Percentiles rank a stretch among this genome's conserved stretches.
phyloP scores from a whole-genome alignment of 306 rosid genomes.

The Ochetophila trinervis region DNA sequence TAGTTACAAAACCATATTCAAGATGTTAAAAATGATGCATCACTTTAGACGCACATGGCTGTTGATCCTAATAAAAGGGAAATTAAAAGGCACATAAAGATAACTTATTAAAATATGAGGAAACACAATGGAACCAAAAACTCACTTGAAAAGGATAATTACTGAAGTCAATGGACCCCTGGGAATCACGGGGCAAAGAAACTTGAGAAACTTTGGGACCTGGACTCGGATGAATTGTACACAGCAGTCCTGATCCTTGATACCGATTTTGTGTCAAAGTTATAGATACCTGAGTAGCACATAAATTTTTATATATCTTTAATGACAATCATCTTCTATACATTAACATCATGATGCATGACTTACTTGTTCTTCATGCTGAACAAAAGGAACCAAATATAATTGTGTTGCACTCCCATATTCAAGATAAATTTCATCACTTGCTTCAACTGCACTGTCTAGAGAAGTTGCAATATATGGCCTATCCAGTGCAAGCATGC shows the following conservation, averaged over 20 bases:
- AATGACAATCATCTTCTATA: conserved; percentile 6
- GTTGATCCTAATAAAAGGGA: conserved; percentile 25
- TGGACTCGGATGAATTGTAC: conserved; percentile 48
- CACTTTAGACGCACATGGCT: neutral
- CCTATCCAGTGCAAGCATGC: conserved; percentile 86
- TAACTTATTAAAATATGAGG: conserved; percentile 9
- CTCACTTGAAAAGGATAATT: conserved; percentile 88
- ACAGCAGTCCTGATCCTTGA: conserved; percentile 57
- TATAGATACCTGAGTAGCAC: conserved; percentile 52
- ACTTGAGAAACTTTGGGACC: conserved; percentile 77
- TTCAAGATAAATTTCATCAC: conserved; percentile 65
- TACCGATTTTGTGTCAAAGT: conserved; percentile 58
- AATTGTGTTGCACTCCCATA: conserved; percentile 90
- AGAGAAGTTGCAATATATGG: conserved; percentile 56
- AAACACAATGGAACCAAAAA: conserved; percentile 14
- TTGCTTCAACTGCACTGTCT: conserved; percentile 46
- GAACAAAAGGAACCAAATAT: conserved; percentile 81
- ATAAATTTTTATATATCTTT: conserved; percentile 20
- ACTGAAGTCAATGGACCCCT: conserved; percentile 81
- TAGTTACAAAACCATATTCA: conserved; percentile 8
- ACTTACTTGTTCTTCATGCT: conserved; percentile 81
- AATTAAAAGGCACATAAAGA: conserved; percentile 3
- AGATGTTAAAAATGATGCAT: conserved; percentile 5
- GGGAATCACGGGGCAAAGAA: conserved; percentile 82
- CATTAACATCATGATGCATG: conserved; percentile 7